phyloP scores from a whole-genome alignment of 306 rosid species.

The Purshia tridentata region DNA sequence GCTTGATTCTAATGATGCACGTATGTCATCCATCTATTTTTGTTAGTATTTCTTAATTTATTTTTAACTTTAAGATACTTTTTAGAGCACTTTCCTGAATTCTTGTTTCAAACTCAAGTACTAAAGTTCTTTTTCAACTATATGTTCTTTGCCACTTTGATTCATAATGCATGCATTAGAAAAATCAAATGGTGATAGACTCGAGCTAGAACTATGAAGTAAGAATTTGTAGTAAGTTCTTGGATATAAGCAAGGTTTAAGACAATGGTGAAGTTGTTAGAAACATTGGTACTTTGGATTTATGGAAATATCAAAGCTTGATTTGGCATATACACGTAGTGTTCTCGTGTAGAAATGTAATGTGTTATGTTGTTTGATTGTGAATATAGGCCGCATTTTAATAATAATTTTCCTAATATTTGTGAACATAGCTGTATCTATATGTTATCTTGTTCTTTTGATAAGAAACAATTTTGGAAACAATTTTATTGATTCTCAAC shows the following conservation, averaged over 20 bases:
- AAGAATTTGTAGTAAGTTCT: neutral
- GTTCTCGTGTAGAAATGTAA: too few relatives aligned
- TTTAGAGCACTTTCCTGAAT: neutral
- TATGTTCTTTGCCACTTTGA: neutral
- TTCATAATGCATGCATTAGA: neutral
- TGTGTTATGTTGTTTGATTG: neutral
- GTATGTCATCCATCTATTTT: conserved; percentile 50
- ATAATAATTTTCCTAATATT: too few relatives aligned
- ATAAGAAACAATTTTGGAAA: too few relatives aligned
- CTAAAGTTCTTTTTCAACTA: neutral
- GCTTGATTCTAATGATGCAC: conserved; percentile 41
- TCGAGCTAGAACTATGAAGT: neutral
- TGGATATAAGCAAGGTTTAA: neutral
- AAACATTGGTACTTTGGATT: neutral
- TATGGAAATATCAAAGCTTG: neutral
- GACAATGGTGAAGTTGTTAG: neutral
- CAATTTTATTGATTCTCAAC: too few relatives aligned
- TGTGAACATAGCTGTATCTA: too few relatives aligned
- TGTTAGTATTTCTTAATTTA: neutral
- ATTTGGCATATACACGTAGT: too few relatives aligned
- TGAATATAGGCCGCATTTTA: neutral
- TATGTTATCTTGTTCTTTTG: too few relatives aligned
- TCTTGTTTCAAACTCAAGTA: neutral
- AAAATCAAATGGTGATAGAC: neutral
- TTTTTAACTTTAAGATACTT: neutral